Base-by-base conservation (phyloP, 1,284 basidiomycete species). In the Malassezia sp. region DNA sequence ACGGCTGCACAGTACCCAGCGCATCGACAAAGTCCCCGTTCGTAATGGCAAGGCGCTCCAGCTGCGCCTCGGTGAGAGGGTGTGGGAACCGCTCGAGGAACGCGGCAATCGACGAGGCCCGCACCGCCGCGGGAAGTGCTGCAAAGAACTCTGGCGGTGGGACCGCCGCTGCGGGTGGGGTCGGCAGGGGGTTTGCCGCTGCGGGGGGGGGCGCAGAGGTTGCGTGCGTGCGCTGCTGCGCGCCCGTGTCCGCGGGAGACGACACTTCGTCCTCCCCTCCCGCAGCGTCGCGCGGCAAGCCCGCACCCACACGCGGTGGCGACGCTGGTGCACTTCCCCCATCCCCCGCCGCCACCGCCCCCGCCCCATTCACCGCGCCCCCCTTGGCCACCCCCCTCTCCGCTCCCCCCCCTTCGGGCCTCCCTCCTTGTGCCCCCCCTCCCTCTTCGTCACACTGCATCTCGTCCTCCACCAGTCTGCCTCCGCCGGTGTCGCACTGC, bases 1-100 rank as follows among this genome's bases (percentile, higher is more conserved):
- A 93, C 0, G 91, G 91, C 68, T 96, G 91, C 0, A 95, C 81
- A 32, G 86, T 78, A 47, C 80, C 78, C 14, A 96, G 77, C 0
- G 91, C 90, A 2, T 75, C 72, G 3, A 72, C 73, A 67, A 97
- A 97, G 48, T 70, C 67, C 23, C 45, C 67, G 15, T 80, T 79
- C 0, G 80, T 85, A 65, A 97, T 85, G 49, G 78, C 80, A 5
- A 97, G 75, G 0, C 83, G 81, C 0, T 77, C 76, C 2, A 96
- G 81, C 69, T 95, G 84, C 1, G 77, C 73, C 31, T 80, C 74
- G 0, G 82, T 82, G 1, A 97, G 74, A 0, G 89, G 81, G 8
- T 76, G 74, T 0, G 89, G 88, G 65, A 95, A 86, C 1, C 82
- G 80, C 31, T 80, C 79, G 42, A 97, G 78, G 73, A 96, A 96